Conservation (phyloP, 768 basidiomycete genomes). For the Dioszegia aurantiaca region DNA sequence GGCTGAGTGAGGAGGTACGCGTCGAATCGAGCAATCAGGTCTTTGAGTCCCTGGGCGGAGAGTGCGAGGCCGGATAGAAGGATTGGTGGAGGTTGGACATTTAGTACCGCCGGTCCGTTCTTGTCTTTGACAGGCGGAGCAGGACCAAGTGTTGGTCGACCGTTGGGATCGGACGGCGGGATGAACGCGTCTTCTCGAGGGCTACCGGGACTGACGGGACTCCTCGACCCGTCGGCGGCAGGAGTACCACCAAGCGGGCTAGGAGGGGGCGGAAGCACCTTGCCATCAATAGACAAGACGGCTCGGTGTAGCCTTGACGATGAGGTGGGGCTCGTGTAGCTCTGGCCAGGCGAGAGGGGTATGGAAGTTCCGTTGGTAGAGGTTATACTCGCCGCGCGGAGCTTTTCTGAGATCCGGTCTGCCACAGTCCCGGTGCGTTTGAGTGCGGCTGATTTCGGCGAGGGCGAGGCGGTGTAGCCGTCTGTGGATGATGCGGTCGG, state of each 20-base stretch:
- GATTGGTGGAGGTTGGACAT: conserved; percentile 55
- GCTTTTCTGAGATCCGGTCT: conserved; percentile 77
- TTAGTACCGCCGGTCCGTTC: conserved; percentile 9
- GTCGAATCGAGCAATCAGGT: conserved; percentile 60
- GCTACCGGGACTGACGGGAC: conserved; percentile 57
- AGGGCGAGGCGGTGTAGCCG: conserved; percentile 78
- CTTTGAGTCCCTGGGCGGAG: conserved; percentile 64
- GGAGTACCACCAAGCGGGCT: conserved; percentile 27
- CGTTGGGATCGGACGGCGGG: conserved; percentile 51
- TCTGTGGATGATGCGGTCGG: conserved; percentile 54
- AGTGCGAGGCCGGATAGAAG: conserved; percentile 73
- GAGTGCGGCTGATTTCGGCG: conserved; percentile 49
- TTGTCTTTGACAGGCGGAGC: conserved; percentile 52
- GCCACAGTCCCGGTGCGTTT: conserved; percentile 66
- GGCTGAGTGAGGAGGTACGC: conserved; percentile 36
- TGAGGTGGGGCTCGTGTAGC: neutral
- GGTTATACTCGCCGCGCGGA: conserved; percentile 55
- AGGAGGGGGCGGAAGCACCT: conserved; percentile 42
- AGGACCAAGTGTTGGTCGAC: conserved; percentile 51
- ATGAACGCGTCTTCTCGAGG: conserved; percentile 62
- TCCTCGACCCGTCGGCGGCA: conserved; percentile 56
- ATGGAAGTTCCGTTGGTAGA: conserved; percentile 8
- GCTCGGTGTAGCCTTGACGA: conserved; percentile 42
- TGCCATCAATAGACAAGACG: conserved; percentile 46
- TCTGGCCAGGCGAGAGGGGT: conserved; percentile 2